Evolutionary conservation across 1,139 yeast species (phyloP).

Genomic region (Blastobotrys malaysiensis): DNA sequence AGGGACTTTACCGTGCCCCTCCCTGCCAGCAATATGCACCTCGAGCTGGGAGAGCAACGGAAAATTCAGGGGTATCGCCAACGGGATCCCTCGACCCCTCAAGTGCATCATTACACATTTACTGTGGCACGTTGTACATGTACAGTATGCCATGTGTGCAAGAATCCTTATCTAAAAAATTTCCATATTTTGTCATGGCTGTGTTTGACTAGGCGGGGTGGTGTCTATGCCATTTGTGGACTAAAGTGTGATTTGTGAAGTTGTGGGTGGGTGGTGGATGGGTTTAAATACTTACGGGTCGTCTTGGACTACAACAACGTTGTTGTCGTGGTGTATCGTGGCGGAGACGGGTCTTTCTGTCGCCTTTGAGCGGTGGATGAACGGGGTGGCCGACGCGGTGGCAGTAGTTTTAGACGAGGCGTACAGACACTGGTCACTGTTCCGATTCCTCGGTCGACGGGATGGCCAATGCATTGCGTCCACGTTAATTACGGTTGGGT

Average conservation of each 20-base stretch:
- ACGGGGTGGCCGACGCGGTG: neutral
- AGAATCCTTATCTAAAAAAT: too few species aligned
- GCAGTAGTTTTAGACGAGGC: neutral
- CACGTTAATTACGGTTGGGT: neutral
- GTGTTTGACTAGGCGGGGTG: neutral
- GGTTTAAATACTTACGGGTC: neutral
- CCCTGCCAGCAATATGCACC: neutral
- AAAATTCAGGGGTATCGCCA: neutral
- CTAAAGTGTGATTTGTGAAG: neutral
- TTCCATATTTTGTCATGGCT: neutral
- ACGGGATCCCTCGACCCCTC: neutral
- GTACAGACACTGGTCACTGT: neutral
- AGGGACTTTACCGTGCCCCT: neutral
- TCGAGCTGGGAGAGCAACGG: neutral
- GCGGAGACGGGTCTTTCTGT: neutral
- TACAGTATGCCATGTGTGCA: neutral
- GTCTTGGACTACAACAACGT: neutral
- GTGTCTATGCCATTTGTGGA: neutral
- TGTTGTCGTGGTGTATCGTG: neutral
- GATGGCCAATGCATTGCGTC: neutral
- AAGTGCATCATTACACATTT: neutral
- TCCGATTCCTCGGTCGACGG: neutral
- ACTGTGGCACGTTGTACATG: neutral
- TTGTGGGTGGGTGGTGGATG: neutral
- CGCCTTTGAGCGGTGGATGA: neutral